Evolutionary conservation across 2,329 filamentous ascomycete species (phyloP), one percentile per base, ranked within the genome.

Genomic region (Thermothelomyces thermophilus): DNA sequence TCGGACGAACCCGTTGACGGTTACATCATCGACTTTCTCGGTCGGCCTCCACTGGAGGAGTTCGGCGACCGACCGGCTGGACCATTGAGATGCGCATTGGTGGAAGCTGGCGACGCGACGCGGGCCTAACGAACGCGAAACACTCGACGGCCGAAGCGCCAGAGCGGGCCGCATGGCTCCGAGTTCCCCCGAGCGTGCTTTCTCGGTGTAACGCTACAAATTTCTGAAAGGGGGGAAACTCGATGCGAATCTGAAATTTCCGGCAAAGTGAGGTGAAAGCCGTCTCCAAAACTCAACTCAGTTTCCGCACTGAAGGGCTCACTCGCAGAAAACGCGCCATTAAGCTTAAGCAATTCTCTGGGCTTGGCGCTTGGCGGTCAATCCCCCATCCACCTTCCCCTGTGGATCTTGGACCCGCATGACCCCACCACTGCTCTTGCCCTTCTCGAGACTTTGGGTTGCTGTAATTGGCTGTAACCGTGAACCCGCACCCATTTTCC

Each of bases 1-100:
- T 56, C 87, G 81, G 48, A 96, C 77, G 71, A 86, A 91, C 54
- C 90, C 91, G 64, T 86, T 78, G 59, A 95, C 73, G 50, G 76
- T 75, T 41, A 85, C 73, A 59, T 75, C 66, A n/a, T 67, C 58
- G 35, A 72, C 68, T 40, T 69, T 62, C 30, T 69, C 64, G 16
- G 65, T 58, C 2, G 77, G 74, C 35, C 68, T 70, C 67, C 72
- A 76, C 28, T 73, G 71, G 45, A 85, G 73, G 10, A 86, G 68
- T 46, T 73, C 70, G n/a, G 80, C 76, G 36, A 83, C 63, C 1
- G 75, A 73, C 24, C 48, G 51, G 28, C 24, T 28, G 19, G 52
- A 33, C 5, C 50, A 40, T 4, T 56, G 55, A 16, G 52, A 47
- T 20, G 45, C 36, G 43, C 19, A 47, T 45, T 46, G 51, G 34